Evolutionary conservation across 139 green algal genomes (phyloP).

Genomic region (Micractinium conductrix): DNA sequence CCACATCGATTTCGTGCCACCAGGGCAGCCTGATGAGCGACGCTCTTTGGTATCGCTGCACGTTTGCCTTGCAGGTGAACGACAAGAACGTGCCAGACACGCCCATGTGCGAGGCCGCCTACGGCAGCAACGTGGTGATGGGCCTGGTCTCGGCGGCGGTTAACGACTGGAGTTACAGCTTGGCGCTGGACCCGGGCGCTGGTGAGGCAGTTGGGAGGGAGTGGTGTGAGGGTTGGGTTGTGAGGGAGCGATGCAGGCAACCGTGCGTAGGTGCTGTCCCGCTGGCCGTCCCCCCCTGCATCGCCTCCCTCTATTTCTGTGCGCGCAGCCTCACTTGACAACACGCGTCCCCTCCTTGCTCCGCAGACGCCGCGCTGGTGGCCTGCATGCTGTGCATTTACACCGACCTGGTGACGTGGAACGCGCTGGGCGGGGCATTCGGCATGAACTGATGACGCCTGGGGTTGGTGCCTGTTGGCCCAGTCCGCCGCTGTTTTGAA

Average conservation of each 20-base stretch:
- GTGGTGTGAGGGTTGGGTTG: neutral
- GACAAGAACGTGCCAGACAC: neutral
- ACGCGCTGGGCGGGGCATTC: neutral
- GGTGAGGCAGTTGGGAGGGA: neutral
- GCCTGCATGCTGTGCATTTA: neutral
- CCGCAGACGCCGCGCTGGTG: neutral
- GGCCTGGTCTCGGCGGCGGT: neutral
- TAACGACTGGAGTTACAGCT: slow-evolving; percentile 11
- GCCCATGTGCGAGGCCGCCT: neutral
- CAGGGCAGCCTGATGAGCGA: too few relatives aligned
- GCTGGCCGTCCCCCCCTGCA: too few relatives aligned
- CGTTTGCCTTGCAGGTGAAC: slow-evolving; percentile 17
- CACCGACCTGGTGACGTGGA: slow-evolving; percentile 4
- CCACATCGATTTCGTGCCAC: too few relatives aligned
- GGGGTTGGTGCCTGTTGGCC: too few relatives aligned
- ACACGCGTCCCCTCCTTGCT: too few relatives aligned
- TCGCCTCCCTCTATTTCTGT: too few relatives aligned
- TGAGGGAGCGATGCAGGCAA: too few relatives aligned
- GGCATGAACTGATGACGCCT: neutral
- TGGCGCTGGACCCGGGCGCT: slow-evolving; percentile 8
- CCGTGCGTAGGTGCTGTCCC: too few relatives aligned
- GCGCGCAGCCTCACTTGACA: neutral
- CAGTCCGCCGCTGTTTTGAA: too few relatives aligned
- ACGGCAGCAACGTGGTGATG: slow-evolving; percentile 1
- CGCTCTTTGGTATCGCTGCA: too few relatives aligned